Conservation (phyloP, 169 alveolate species). For the Theileria parva region DNA sequence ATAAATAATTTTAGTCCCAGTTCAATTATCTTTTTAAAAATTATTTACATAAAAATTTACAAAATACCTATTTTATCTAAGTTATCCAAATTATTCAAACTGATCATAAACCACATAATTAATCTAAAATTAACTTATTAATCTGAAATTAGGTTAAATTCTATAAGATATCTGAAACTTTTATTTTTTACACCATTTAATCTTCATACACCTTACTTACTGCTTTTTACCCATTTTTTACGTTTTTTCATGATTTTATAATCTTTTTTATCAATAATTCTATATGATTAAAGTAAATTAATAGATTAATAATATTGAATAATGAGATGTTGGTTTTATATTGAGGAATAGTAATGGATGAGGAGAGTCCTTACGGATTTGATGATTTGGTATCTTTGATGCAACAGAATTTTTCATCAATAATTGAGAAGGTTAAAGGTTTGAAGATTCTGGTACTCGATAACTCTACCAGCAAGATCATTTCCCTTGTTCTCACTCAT, state of each 20-base stretch:
- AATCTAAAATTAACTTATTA: too few relatives aligned
- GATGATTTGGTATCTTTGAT: constrained; percentile 63
- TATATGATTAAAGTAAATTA: neutral
- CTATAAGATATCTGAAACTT: neutral
- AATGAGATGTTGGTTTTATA: neutral
- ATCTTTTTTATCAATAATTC: neutral
- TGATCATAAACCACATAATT: neutral
- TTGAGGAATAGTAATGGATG: constrained; percentile 16
- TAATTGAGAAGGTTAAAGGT: constrained; percentile 74
- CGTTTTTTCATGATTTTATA: neutral
- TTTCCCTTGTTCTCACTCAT: constrained; percentile 89
- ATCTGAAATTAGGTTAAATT: neutral
- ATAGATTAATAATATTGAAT: neutral
- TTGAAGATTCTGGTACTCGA: constrained; percentile 89
- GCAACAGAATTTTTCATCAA: constrained; percentile 69
- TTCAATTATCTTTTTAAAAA: neutral
- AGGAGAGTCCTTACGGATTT: constrained; percentile 67
- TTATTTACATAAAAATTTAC: neutral
- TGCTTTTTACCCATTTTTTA: neutral
- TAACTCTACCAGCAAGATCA: constrained; percentile 85
- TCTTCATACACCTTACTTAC: neutral
- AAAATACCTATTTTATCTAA: neutral
- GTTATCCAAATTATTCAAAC: neutral
- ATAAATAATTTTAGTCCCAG: neutral
- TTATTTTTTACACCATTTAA: neutral